Conservation (phyloP, 2,329 filamentous ascomycete genomes). For the Rutstroemia sp. region DNA sequence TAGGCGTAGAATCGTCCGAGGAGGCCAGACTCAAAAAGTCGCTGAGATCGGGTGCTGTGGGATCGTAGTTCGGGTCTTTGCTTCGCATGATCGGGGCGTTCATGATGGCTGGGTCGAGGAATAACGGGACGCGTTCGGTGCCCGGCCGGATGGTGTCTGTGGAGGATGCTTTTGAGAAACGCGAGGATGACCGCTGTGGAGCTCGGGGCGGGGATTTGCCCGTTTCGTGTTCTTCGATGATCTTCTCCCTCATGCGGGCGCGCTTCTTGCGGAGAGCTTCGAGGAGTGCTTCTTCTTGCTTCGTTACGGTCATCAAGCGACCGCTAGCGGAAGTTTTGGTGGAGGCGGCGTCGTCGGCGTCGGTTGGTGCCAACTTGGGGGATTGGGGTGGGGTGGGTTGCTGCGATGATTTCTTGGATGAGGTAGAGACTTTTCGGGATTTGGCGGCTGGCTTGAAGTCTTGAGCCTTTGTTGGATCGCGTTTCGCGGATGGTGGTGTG, state of each 20-base stretch:
- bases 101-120: too few species aligned
- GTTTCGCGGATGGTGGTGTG: neutral
- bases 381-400: constrained; percentile 27
- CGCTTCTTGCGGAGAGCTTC: constrained; percentile 42
- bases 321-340: constrained; percentile 15
- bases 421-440: neutral
- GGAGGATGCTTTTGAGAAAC: too few species aligned
- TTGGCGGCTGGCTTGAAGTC: constrained; percentile 1
- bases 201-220: too few species aligned
- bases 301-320: constrained; percentile 42
- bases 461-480: constrained; percentile 1
- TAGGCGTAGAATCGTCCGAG: too few species aligned
- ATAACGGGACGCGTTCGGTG: too few species aligned
- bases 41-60: too few species aligned
- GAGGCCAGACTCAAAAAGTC: too few species aligned
- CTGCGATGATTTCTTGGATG: constrained; percentile 12
- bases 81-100: too few species aligned
- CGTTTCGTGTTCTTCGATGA: constrained; percentile 28
- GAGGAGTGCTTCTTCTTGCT: constrained; percentile 44
- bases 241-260: constrained; percentile 37
- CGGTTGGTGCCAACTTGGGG: constrained; percentile 11
- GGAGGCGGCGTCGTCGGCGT: constrained; percentile 17
- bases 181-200: too few species aligned
- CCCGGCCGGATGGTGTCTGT: too few species aligned
- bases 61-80: too few species aligned